Percentiles rank a stretch among this genome's conserved stretches.
Conservation (phyloP, 176 grass and related monocot genomes). For the Avena eriantha region DNA sequence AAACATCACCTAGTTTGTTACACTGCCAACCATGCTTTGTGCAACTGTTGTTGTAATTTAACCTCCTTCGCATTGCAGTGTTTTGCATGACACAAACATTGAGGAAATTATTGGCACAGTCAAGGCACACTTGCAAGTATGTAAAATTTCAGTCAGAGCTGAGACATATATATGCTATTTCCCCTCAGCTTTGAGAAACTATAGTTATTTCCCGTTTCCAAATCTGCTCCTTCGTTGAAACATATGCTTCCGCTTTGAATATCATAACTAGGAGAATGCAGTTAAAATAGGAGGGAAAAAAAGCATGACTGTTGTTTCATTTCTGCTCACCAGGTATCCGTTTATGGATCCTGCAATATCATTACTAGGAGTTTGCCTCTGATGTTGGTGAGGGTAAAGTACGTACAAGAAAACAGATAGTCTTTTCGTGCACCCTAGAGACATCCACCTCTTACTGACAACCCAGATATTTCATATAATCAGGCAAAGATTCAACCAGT, state of each 20-base stretch:
- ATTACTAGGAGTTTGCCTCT: slow-evolving; percentile 83
- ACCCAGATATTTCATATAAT: slow-evolving; percentile 55
- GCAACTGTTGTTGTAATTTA: background rate
- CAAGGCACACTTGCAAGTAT: slow-evolving; percentile 78
- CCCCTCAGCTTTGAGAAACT: slow-evolving; percentile 3
- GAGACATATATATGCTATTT: background rate
- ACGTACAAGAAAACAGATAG: slow-evolving; percentile 66
- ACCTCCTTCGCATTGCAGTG: slow-evolving; percentile 45
- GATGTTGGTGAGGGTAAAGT: slow-evolving; percentile 71
- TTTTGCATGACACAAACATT: slow-evolving; percentile 60
- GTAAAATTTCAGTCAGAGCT: slow-evolving; percentile 35
- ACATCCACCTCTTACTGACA: slow-evolving; percentile 60
- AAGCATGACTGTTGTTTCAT: slow-evolving; percentile 29
- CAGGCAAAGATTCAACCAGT: slow-evolving; percentile 94
- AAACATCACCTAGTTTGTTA: slow-evolving; percentile 4
- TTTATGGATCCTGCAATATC: slow-evolving; percentile 90
- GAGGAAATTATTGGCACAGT: slow-evolving; percentile 79
- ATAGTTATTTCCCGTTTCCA: background rate
- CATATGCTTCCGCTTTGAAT: slow-evolving; percentile 15
- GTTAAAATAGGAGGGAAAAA: slow-evolving; percentile 21
- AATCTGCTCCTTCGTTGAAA: background rate
- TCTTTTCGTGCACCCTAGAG: slow-evolving; percentile 87
- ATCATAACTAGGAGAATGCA: background rate
- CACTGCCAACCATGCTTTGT: background rate
- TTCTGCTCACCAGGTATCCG: slow-evolving; percentile 58